Conservation (phyloP, 495 filamentous ascomycete species). For the Chaetomium cochliodes region DNA sequence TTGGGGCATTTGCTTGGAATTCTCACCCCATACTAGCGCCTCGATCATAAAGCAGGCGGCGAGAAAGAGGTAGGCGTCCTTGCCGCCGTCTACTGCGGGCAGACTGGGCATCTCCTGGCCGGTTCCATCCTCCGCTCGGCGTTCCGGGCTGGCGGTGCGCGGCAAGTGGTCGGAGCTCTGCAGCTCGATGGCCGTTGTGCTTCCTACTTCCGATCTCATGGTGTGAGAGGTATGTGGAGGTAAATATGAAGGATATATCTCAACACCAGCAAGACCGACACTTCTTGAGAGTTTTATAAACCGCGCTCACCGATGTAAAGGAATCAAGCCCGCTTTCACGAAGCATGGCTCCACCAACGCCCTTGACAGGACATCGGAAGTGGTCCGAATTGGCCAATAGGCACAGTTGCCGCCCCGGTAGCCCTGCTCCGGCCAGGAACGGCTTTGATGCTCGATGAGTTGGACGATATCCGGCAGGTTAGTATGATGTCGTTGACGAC, state of each 20-base stretch:
- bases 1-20: background rate
- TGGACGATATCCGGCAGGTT: too few species aligned
- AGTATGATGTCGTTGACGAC: too few species aligned
- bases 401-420: background rate
- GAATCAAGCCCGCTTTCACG: background rate
- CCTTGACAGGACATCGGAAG: background rate
- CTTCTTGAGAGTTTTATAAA: background rate
- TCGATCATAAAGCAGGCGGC: constrained; percentile 62
- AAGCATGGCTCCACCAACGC: background rate
- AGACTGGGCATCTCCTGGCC: constrained; percentile 43
- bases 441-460: too few species aligned
- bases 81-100: constrained; percentile 61
- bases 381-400: constrained; percentile 1
- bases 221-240: background rate
- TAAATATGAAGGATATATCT: background rate
- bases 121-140: constrained; percentile 1
- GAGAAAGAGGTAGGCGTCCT: constrained; percentile 64
- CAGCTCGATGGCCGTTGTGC: constrained; percentile 12
- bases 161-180: background rate
- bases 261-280: background rate
- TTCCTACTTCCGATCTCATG: background rate
- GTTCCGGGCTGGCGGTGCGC: constrained; percentile 9
- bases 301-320: background rate
- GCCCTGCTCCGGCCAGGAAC: too few species aligned
- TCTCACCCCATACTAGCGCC: constrained; percentile 63